These are phyloP conservation scores for Penicillium daleae DNA, from an alignment of 495 filamentous ascomycete species.

Conservation along the genomic window DNA sequence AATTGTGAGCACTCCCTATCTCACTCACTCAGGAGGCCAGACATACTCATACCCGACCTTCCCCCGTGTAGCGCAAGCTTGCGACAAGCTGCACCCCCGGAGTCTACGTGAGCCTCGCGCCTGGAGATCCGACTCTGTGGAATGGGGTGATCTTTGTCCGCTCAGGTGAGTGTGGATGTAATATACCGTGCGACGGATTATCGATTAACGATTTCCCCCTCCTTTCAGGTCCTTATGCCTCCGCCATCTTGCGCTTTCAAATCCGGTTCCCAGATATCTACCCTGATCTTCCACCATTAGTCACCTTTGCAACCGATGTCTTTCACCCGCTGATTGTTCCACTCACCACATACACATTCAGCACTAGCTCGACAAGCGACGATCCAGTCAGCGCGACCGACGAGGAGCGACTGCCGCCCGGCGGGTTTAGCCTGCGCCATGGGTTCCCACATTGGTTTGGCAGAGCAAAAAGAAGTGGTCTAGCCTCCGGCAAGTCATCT, in stretches of 20 bases:
- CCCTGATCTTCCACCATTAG: constrained; percentile 75
- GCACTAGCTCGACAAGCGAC: constrained; percentile 66
- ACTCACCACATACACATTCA: constrained; percentile 87
- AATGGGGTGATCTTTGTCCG: constrained; percentile 88
- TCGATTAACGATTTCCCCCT: background rate
- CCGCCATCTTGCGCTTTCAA: constrained; percentile 86
- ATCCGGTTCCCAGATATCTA: constrained; percentile 84
- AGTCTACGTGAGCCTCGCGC: constrained; percentile 82
- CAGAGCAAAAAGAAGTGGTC: constrained; percentile 39
- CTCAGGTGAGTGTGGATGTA: constrained; percentile 60
- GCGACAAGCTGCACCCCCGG: constrained; percentile 78
- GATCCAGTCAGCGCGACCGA: constrained; percentile 81
- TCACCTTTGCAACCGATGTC: constrained; percentile 87
- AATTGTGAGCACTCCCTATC: constrained; percentile 63
- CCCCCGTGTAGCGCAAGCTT: constrained; percentile 67
- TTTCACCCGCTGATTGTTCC: constrained; percentile 94
- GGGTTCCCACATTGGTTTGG: constrained; percentile 91
- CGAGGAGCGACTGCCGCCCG: constrained; percentile 79
- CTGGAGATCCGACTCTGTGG: constrained; percentile 80
- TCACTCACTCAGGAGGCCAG: background rate
- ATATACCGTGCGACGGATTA: background rate
- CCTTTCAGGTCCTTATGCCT: constrained; percentile 78
- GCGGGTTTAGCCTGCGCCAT: constrained; percentile 84
- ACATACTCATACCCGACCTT: constrained; percentile 5
- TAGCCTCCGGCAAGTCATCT: constrained; percentile 38